These are phyloP conservation scores for Plantago rigida DNA, from an alignment of 305 asterid genomes.

Conservation along the genomic window DNA sequence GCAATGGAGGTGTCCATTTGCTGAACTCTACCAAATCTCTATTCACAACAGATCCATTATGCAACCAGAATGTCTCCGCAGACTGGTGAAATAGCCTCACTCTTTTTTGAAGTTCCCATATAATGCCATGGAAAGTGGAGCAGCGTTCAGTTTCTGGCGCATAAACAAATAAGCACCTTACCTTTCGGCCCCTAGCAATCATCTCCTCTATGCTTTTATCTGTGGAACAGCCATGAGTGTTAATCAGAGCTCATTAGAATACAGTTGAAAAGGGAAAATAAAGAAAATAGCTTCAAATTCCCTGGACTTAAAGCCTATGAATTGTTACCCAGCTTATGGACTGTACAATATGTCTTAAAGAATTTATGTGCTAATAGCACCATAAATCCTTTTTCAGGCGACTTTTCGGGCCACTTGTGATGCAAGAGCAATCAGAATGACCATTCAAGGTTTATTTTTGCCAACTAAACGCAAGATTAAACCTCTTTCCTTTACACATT, in stretches of 20 bases:
- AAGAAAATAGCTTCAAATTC: no score
- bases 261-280: background rate
- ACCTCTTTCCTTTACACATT: no score
- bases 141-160: slow-evolving; percentile 62
- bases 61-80: slow-evolving; percentile 87
- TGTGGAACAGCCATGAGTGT: slow-evolving; percentile 27
- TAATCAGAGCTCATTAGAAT: slow-evolving; percentile 4
- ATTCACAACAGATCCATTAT: slow-evolving; percentile 57
- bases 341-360: no score
- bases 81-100: slow-evolving; percentile 86
- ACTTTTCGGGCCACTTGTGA: no score
- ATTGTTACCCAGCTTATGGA: no score
- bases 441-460: no score
- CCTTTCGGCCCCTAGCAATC: slow-evolving; percentile 60
- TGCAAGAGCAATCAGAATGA: no score
- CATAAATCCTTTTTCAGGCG: no score
- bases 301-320: no score
- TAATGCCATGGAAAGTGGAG: slow-evolving; percentile 67
- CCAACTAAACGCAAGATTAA: no score
- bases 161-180: slow-evolving; percentile 79
- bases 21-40: slow-evolving; percentile 68
- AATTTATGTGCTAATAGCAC: no score
- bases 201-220: slow-evolving; percentile 65
- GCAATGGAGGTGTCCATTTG: slow-evolving; percentile 73
- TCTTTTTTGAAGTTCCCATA: slow-evolving; percentile 86